These are phyloP conservation scores for Lipomyces mesembrius DNA, from an alignment of 805 yeast species.

Conservation along the genomic window DNA sequence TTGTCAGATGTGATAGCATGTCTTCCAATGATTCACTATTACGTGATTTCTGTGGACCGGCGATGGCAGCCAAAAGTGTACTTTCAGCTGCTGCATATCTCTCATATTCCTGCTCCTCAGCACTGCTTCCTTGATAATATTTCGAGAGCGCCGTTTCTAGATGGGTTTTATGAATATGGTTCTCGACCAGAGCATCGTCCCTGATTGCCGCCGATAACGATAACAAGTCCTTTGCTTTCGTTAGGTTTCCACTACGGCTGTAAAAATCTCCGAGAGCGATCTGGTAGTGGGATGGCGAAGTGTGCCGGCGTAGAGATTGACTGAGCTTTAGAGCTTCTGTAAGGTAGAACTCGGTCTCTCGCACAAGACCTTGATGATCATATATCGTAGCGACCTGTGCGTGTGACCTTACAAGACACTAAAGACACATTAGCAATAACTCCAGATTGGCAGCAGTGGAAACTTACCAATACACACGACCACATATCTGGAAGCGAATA, in stretches of 20 bases:
- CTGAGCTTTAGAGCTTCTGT: conserved; percentile 44
- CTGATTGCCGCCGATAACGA: conserved; percentile 3
- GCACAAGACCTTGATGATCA: conserved; percentile 47
- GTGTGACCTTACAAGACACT: conserved; percentile 40
- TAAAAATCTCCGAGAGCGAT: conserved; percentile 28
- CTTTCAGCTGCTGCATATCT: conserved; percentile 10
- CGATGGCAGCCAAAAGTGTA: not conserved
- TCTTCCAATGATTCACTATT: conserved; percentile 7
- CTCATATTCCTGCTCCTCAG: conserved; percentile 9
- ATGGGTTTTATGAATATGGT: not conserved
- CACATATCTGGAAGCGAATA: conserved; percentile 1
- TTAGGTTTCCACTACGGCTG: conserved; percentile 25
- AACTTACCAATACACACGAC: not conserved
- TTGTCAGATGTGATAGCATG: conserved; percentile 11
- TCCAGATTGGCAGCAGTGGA: not conserved
- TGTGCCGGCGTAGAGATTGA: conserved; percentile 34
- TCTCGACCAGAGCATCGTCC: not conserved
- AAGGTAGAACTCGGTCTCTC: conserved; percentile 48
- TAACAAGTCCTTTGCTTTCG: conserved; percentile 16
- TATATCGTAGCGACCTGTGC: conserved; percentile 36
- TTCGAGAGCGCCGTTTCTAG: conserved; percentile 3
- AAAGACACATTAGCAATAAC: conserved; percentile 14
- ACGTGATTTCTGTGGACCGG: not conserved
- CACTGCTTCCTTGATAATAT: conserved; percentile 1
- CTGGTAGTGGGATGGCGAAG: conserved; percentile 36